Percentiles rank a stretch among this genome's conserved stretches.
Conservation (phyloP, 805 yeast species). For the Wickerhamiella nectarea region DNA sequence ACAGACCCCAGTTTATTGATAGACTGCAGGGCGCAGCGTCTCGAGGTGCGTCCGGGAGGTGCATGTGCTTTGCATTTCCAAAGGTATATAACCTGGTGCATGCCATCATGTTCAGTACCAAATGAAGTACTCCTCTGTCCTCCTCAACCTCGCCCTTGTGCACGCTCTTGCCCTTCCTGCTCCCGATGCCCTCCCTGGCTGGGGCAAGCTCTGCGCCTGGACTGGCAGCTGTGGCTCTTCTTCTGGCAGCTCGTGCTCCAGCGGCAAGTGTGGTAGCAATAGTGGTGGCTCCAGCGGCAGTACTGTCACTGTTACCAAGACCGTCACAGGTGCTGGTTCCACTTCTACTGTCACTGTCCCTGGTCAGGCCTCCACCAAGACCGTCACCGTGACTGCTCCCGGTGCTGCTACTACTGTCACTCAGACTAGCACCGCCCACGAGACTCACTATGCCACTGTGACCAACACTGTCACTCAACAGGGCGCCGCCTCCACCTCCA, state of each 20-base stretch:
- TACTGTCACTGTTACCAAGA: conserved; percentile 4
- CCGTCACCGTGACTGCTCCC: conserved; percentile 4
- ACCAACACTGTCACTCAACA: background rate
- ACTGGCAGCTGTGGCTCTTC: background rate
- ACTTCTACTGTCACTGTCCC: conserved; percentile 3
- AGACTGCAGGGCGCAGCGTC: background rate
- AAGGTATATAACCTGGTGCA: background rate
- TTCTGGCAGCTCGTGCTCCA: background rate
- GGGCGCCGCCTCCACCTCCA: conserved; percentile 1
- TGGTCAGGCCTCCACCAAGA: conserved; percentile 1
- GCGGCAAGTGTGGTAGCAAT: background rate
- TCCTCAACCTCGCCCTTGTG: conserved; percentile 5
- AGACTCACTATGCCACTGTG: background rate
- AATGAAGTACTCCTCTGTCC: conserved; percentile 7
- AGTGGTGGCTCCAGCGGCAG: background rate
- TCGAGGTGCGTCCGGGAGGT: background rate
- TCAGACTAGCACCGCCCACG: background rate
- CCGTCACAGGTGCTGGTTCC: background rate
- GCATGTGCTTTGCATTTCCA: background rate
- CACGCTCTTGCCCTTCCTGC: conserved; percentile 6
- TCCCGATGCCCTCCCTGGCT: background rate
- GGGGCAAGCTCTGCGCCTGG: conserved; percentile 1
- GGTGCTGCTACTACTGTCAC: conserved; percentile 6
- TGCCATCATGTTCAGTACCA: background rate
- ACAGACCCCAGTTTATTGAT: background rate